Percentiles rank a stretch among this genome's conserved stretches.
These are phyloP conservation scores for Ustulina deusta DNA, from an alignment of 2,329 filamentous ascomycete species.

Conservation along the genomic window DNA sequence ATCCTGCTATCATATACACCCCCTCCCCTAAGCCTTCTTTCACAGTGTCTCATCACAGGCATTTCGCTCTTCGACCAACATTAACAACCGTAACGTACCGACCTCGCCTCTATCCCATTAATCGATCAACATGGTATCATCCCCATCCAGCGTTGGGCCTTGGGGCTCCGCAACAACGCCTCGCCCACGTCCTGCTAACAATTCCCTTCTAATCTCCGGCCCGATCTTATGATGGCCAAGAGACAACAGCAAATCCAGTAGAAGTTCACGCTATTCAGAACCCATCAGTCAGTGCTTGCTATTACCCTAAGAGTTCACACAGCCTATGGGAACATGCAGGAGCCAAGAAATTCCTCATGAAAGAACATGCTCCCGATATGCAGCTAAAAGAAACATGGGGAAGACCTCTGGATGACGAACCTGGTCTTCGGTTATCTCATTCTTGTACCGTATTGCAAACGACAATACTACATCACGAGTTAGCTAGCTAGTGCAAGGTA, in stretches of 20 bases:
- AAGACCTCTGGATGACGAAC: conserved; percentile 12
- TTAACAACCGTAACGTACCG: neutral
- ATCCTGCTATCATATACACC: neutral
- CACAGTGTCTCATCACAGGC: neutral
- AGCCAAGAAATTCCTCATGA: neutral
- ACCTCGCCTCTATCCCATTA: conserved; percentile 19
- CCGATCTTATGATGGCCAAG: conserved; percentile 90
- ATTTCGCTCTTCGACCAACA: neutral
- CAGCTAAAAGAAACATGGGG: neutral
- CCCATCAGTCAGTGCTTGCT: conserved; percentile 14
- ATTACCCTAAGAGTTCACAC: neutral
- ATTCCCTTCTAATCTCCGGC: conserved; percentile 87
- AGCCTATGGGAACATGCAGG: neutral
- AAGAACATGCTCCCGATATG: neutral
- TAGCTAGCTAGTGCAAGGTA: neutral
- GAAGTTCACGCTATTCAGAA: conserved; percentile 73
- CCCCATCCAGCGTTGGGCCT: conserved; percentile 72
- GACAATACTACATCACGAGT: conserved; percentile 67
- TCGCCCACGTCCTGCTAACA: conserved; percentile 87
- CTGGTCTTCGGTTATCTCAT: conserved; percentile 96
- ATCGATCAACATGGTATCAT: conserved; percentile 91
- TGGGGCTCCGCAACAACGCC: conserved; percentile 76
- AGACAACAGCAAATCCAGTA: conserved; percentile 86
- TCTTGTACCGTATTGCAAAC: conserved; percentile 94
- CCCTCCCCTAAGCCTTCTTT: neutral